Conservation (phyloP, 495 filamentous ascomycete species). For the Aspergillus bridgeri region DNA sequence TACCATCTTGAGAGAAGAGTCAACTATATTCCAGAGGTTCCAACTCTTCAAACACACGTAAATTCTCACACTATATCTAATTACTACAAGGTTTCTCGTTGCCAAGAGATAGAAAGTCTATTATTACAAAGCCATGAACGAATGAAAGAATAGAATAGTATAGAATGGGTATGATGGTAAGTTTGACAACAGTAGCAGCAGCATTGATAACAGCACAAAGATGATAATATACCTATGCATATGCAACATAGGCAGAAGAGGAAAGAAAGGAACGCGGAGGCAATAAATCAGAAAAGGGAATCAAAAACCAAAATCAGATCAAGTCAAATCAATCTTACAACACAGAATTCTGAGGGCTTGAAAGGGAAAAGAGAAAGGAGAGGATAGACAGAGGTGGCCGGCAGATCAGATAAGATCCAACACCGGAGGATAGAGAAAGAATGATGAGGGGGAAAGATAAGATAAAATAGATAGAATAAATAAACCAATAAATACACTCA, state of each 20-base stretch:
- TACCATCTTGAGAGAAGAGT: no score
- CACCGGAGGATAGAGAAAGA: background rate
- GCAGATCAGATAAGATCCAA: slow-evolving; percentile 8
- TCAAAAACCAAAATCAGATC: background rate
- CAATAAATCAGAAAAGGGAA: slow-evolving; percentile 11
- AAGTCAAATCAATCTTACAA: background rate
- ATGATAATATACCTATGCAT: slow-evolving; percentile 36
- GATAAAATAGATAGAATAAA: slow-evolving; percentile 3
- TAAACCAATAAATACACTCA: slow-evolving; percentile 4
- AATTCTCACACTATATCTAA: no score
- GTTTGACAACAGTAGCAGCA: background rate
- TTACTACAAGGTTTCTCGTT: background rate
- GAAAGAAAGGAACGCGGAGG: no score
- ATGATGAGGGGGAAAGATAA: slow-evolving; percentile 1
- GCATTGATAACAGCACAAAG: slow-evolving; percentile 3
- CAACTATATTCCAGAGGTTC: no score
- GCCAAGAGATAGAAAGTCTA: background rate
- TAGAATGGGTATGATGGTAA: slow-evolving; percentile 23
- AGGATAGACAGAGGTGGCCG: slow-evolving; percentile 7
- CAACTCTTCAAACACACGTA: no score
- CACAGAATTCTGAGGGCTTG: slow-evolving; percentile 15
- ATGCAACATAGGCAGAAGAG: slow-evolving; percentile 15
- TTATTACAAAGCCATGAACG: background rate
- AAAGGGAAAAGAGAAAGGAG: slow-evolving; percentile 11
- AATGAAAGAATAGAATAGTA: slow-evolving; percentile 5